These are phyloP conservation scores for Epithemia pelagica DNA, from an alignment of 108 stramenopile species.

Conservation along the genomic window DNA sequence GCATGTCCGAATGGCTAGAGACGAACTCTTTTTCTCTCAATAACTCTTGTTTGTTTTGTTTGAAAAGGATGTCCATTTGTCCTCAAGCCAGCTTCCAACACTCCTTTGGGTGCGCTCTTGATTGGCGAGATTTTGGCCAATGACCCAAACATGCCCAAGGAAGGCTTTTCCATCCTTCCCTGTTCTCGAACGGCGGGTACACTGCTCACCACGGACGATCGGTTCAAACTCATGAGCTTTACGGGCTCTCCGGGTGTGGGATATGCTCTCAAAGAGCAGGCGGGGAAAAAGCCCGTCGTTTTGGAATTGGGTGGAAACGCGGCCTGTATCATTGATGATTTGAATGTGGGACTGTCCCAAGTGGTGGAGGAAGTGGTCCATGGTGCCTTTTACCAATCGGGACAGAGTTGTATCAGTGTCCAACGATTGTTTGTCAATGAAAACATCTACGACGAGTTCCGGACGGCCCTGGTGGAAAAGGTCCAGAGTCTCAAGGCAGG, in stretches of 20 bases:
- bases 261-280: slow-evolving; percentile 62
- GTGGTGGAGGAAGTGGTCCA: slow-evolving; percentile 79
- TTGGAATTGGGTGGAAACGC: slow-evolving; percentile 92
- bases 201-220: slow-evolving; percentile 19
- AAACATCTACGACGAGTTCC: slow-evolving; percentile 72
- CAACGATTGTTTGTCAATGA: slow-evolving; percentile 87
- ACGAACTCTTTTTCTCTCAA: neutral
- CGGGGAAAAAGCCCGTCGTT: slow-evolving; percentile 64
- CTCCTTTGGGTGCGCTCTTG: slow-evolving; percentile 20
- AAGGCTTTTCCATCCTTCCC: slow-evolving; percentile 17
- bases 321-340: slow-evolving; percentile 86
- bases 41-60: neutral
- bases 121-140: slow-evolving; percentile 15
- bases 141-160: slow-evolving; percentile 21
- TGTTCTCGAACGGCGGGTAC: slow-evolving; percentile 19
- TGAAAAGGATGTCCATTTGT: slow-evolving; percentile 22
- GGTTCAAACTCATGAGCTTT: slow-evolving; percentile 55
- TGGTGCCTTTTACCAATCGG: slow-evolving; percentile 87
- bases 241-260: slow-evolving; percentile 91
- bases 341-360: slow-evolving; percentile 81
- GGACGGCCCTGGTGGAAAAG: slow-evolving; percentile 33
- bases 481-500: slow-evolving; percentile 51
- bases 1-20: no score
- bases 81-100: slow-evolving; percentile 22
- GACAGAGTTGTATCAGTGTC: slow-evolving; percentile 93